These are phyloP conservation scores for Suillus brevipes DNA, from an alignment of 768 basidiomycete species.

Conservation along the genomic window DNA sequence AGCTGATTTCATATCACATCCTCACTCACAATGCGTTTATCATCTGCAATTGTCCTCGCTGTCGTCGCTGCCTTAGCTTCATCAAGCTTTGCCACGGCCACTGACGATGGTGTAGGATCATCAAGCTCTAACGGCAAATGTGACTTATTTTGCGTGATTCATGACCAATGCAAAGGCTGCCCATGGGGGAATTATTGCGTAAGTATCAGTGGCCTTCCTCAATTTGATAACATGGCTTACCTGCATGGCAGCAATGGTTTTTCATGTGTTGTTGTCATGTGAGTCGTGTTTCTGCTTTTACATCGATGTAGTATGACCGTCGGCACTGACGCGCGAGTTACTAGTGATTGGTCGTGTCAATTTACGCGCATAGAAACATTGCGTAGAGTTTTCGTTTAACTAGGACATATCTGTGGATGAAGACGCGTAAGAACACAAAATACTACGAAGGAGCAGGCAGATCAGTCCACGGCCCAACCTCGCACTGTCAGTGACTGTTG, in stretches of 20 bases:
- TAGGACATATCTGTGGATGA: too few relatives aligned
- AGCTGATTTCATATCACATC: neutral
- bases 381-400: neutral
- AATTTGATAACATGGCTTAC: neutral
- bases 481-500: too few relatives aligned
- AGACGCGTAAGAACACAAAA: too few relatives aligned
- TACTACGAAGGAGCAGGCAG: too few relatives aligned
- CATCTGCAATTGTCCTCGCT: neutral
- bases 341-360: neutral
- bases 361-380: neutral
- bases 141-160: too few relatives aligned
- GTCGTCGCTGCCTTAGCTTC: neutral
- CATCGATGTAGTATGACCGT: neutral
- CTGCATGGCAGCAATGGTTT: neutral
- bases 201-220: neutral
- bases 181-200: neutral
- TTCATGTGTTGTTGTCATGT: too few relatives aligned
- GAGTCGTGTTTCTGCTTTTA: neutral
- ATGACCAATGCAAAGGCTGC: too few relatives aligned
- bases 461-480: too few relatives aligned
- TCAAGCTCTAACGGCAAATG: too few relatives aligned
- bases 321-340: neutral
- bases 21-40: neutral
- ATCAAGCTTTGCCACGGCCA: neutral
- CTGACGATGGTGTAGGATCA: neutral